These are phyloP conservation scores for Russula dissimulans DNA, from an alignment of 768 basidiomycete species.

Conservation along the genomic window DNA sequence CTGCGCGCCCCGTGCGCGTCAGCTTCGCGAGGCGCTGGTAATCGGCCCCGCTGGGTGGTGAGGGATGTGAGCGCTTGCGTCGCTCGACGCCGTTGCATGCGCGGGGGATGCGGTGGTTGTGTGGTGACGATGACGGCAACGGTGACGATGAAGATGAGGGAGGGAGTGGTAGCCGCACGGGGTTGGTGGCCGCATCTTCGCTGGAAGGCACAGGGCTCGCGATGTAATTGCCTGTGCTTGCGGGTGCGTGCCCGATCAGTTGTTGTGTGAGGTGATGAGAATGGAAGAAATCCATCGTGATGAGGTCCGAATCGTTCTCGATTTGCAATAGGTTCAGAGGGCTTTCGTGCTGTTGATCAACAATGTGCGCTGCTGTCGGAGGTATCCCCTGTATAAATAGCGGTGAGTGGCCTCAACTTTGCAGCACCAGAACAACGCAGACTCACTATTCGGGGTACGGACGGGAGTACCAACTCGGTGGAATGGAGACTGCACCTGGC, in stretches of 20 bases:
- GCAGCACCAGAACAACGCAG: no score
- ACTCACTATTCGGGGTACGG: slow-evolving; percentile 3
- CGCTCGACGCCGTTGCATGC: slow-evolving; percentile 7
- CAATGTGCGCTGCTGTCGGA: background rate
- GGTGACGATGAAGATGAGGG: background rate
- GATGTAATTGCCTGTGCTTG: slow-evolving; percentile 1
- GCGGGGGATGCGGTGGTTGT: background rate
- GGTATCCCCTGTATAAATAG: background rate
- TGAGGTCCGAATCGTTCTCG: background rate
- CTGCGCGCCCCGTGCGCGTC: slow-evolving; percentile 3
- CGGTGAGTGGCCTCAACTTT: background rate
- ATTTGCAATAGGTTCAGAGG: background rate
- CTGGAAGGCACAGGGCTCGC: background rate
- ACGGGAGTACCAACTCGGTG: background rate
- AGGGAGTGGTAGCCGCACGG: background rate
- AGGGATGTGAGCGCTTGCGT: background rate
- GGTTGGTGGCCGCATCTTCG: background rate
- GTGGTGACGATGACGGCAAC: background rate
- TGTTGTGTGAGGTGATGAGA: background rate
- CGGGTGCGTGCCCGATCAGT: background rate
- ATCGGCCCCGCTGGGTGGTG: background rate
- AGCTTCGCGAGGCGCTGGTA: background rate
- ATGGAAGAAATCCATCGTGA: background rate
- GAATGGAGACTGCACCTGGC: background rate
- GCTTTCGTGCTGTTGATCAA: background rate